Conservation (phyloP, 768 basidiomycete species). For the Mycena rosella region DNA sequence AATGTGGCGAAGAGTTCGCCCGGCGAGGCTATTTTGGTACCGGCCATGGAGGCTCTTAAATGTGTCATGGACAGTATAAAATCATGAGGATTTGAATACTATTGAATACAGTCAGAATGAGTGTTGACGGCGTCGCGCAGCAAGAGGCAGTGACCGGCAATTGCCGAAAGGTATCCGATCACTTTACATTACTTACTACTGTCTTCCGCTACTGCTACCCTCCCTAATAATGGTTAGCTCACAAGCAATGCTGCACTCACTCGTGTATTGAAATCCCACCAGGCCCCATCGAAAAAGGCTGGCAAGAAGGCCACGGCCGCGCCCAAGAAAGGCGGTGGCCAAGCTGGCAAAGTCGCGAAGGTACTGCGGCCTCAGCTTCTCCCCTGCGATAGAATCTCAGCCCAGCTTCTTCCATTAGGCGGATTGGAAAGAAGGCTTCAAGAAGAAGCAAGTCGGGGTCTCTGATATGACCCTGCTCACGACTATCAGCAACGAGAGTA, state of each 20-base stretch:
- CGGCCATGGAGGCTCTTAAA: conserved; percentile 66
- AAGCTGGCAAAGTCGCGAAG: conserved; percentile 78
- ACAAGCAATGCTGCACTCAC: conserved; percentile 18
- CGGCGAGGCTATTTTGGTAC: conserved; percentile 56
- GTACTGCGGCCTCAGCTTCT: conserved; percentile 52
- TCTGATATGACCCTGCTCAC: conserved; percentile 98
- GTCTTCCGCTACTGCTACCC: conserved; percentile 9
- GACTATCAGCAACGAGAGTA: conserved; percentile 96
- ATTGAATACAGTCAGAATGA: conserved; percentile 13
- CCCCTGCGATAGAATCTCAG: conserved; percentile 22
- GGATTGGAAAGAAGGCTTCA: conserved; percentile 99
- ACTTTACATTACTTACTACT: conserved; percentile 2
- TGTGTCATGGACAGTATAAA: conserved; percentile 41
- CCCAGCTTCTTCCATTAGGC: conserved; percentile 66
- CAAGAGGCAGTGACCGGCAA: conserved; percentile 2
- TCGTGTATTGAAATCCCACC: conserved; percentile 27
- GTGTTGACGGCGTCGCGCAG: not conserved
- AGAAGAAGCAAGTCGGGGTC: conserved; percentile 99
- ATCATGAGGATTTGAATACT: conserved; percentile 7
- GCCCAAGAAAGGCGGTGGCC: conserved; percentile 71
- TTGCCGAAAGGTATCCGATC: conserved; percentile 23
- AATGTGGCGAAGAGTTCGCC: conserved; percentile 59
- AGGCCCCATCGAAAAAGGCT: conserved; percentile 93
- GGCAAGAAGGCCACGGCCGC: conserved; percentile 82
- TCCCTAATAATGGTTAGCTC: conserved; percentile 36